phyloP scores from a whole-genome alignment of 1,284 basidiomycete species.

The Microbotryum silenes-acaulis region DNA sequence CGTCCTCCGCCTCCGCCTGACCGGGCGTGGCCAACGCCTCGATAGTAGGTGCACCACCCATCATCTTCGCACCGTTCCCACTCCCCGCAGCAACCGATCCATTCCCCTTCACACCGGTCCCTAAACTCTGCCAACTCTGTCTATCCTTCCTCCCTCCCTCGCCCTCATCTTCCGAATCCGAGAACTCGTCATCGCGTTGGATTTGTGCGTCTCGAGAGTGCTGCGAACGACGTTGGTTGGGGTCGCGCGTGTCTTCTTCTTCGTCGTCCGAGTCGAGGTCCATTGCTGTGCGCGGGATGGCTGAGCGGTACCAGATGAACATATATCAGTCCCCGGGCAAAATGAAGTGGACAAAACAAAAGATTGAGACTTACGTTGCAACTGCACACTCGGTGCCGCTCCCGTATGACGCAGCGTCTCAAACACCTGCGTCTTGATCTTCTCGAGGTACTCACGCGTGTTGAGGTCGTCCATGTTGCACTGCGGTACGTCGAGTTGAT shows the following conservation, averaged over 20 bases:
- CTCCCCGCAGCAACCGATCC: not conserved
- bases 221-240: constrained; percentile 28
- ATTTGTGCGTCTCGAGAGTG: constrained; percentile 57
- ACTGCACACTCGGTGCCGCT: constrained; percentile 82
- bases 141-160: constrained; percentile 62
- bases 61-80: not conserved
- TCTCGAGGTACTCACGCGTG: constrained; percentile 82
- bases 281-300: constrained; percentile 60
- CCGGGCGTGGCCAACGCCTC: not conserved
- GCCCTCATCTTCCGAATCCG: constrained; percentile 56
- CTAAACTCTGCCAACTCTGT: constrained; percentile 14
- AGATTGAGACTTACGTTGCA: constrained; percentile 55
- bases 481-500: constrained; percentile 89
- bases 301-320: constrained; percentile 42
- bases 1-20: not conserved
- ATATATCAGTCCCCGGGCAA: not conserved
- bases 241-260: constrained; percentile 53
- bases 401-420: constrained; percentile 71
- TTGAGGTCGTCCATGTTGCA: constrained; percentile 97
- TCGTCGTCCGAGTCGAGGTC: constrained; percentile 71
- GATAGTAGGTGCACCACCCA: not conserved
- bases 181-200: constrained; percentile 63
- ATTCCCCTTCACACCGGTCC: not conserved
- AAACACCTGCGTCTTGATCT: constrained; percentile 84
- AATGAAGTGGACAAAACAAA: not conserved